Percentiles rank a stretch among this genome's conserved stretches.
Evolutionary conservation across 495 filamentous ascomycete species (phyloP).

Genomic region (Penicillium roqueforti): DNA sequence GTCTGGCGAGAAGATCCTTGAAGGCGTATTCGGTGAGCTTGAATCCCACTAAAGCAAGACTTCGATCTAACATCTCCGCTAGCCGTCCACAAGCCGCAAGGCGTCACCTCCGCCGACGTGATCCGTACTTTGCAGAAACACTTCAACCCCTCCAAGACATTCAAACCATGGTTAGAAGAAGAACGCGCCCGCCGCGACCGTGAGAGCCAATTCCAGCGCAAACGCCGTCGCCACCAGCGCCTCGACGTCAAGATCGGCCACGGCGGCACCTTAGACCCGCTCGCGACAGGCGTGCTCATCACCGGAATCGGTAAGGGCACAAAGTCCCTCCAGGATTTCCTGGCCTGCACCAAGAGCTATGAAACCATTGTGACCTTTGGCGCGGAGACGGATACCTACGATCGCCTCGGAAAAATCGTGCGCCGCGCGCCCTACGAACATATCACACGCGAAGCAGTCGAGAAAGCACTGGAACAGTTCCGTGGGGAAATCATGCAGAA

Average conservation of each 20-base stretch:
- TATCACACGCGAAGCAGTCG: constrained; percentile 71
- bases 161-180: constrained; percentile 64
- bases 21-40: constrained; percentile 67
- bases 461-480: constrained; percentile 70
- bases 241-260: constrained; percentile 90
- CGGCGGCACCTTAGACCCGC: constrained; percentile 90
- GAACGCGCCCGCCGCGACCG: constrained; percentile 49
- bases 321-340: constrained; percentile 69
- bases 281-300: constrained; percentile 89
- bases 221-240: constrained; percentile 49
- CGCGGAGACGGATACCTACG: constrained; percentile 88
- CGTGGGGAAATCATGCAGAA: constrained; percentile 85
- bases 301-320: constrained; percentile 85
- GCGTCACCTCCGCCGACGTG: constrained; percentile 79
- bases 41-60: not conserved
- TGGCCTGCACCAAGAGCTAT: constrained; percentile 88
- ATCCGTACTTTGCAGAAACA: constrained; percentile 75
- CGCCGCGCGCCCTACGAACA: constrained; percentile 68
- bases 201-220: constrained; percentile 53
- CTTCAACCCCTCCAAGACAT: constrained; percentile 76
- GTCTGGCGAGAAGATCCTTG: constrained; percentile 56
- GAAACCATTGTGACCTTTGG: constrained; percentile 87
- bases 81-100: constrained; percentile 91
- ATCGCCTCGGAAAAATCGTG: constrained; percentile 76
- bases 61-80: constrained; percentile 1